These are phyloP conservation scores for Entomortierella lignicola DNA, from an alignment of 192 early-diverging fungal genomes.

Conservation along the genomic window DNA sequence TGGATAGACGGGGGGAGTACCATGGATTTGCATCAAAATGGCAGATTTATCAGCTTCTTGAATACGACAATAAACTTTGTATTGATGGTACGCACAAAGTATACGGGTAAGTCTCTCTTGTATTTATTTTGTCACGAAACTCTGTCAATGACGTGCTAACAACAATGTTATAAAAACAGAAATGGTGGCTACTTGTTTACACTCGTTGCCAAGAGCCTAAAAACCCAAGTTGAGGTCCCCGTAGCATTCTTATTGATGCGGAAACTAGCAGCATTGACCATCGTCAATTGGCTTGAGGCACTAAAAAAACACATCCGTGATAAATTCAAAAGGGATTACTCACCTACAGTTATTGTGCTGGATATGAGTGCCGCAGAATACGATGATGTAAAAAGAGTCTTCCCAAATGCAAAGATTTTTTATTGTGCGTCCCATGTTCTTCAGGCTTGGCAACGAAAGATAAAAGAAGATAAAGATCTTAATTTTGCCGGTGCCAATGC, in stretches of 20 bases:
- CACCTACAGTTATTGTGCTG: background rate
- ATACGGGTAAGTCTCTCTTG: background rate
- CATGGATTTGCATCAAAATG: conserved; percentile 1
- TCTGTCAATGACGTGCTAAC: too few relatives aligned
- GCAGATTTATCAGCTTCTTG: background rate
- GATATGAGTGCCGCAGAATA: background rate
- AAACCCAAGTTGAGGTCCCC: background rate
- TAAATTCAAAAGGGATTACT: background rate
- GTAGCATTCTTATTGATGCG: background rate
- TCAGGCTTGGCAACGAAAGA: background rate
- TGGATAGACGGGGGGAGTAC: background rate
- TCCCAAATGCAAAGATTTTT: background rate
- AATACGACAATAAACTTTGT: background rate
- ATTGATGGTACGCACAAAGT: background rate
- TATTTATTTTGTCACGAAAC: too few relatives aligned
- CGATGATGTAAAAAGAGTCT: background rate
- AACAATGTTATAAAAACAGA: background rate
- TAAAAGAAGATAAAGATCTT: background rate
- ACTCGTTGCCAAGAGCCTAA: background rate
- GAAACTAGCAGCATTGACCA: background rate
- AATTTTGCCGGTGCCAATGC: background rate
- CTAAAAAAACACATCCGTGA: background rate
- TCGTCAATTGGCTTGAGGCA: background rate
- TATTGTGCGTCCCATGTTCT: background rate
- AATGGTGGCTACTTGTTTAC: background rate